Evolutionary conservation across 305 asterid genomes (phyloP).

Genomic region (Fraxinus velutina): DNA sequence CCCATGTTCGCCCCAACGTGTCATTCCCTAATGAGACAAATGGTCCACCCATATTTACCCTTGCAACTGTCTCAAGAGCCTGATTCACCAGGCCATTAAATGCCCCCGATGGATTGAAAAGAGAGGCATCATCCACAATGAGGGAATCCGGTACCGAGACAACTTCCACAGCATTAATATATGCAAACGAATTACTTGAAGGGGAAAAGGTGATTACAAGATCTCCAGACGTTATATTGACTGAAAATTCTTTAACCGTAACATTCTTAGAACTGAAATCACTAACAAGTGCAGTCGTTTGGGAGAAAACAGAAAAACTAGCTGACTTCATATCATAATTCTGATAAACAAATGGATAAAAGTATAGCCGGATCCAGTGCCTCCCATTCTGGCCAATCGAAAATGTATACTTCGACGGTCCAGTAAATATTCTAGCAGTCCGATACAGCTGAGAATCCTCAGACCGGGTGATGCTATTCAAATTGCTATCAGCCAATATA

Average conservation of each 20-base stretch:
- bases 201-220: slow-evolving; percentile 53
- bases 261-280: slow-evolving; percentile 51
- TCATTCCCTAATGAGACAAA: slow-evolving; percentile 45
- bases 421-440: slow-evolving; percentile 61
- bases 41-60: slow-evolving; percentile 80
- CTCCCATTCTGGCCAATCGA: slow-evolving; percentile 50
- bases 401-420: slow-evolving; percentile 54
- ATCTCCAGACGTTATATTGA: slow-evolving; percentile 44
- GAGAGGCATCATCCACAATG: slow-evolving; percentile 45
- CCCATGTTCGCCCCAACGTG: slow-evolving; percentile 60
- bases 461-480: slow-evolving; percentile 37
- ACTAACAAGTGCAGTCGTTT: slow-evolving; percentile 48
- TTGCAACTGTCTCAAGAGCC: slow-evolving; percentile 53
- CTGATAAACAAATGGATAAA: slow-evolving; percentile 51
- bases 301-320: slow-evolving; percentile 62
- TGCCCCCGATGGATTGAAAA: slow-evolving; percentile 38
- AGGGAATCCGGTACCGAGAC: slow-evolving; percentile 58
- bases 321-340: slow-evolving; percentile 52
- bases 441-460: slow-evolving; percentile 43
- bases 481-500: slow-evolving; percentile 45
- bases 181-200: slow-evolving; percentile 49
- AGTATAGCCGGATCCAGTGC: slow-evolving; percentile 78
- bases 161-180: slow-evolving; percentile 65
- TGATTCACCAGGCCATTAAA: slow-evolving; percentile 37
- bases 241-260: slow-evolving; percentile 49